Conservation (phyloP, 495 filamentous ascomycete species). For the Aspergillus asperescens region DNA sequence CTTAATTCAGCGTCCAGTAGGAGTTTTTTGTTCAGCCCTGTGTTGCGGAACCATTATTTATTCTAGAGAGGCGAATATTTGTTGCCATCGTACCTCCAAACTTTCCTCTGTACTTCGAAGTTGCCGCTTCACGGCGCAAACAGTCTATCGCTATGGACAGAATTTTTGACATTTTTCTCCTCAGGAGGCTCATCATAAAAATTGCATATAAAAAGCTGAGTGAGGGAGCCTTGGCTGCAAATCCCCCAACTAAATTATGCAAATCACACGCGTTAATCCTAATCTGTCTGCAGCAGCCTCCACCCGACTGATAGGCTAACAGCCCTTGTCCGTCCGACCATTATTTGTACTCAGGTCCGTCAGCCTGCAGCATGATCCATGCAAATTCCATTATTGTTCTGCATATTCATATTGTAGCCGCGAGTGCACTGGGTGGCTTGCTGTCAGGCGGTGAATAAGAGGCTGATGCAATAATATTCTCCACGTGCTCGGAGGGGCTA, state of each 20-base stretch:
- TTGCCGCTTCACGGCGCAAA: neutral
- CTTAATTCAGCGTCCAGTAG: conserved; percentile 24
- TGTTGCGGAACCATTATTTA: neutral
- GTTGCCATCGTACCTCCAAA: neutral
- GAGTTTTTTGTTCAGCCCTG: neutral
- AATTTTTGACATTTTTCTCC: neutral
- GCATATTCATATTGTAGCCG: neutral
- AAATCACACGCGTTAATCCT: too few relatives aligned
- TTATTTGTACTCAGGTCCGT: neutral
- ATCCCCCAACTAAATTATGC: too few relatives aligned
- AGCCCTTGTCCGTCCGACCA: neutral
- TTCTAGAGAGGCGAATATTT: neutral
- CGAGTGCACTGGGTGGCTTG: neutral
- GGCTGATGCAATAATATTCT: neutral
- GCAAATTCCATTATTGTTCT: neutral
- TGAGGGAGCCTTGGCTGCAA: too few relatives aligned
- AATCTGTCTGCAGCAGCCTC: too few relatives aligned
- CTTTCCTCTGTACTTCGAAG: neutral
- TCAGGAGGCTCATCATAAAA: too few relatives aligned
- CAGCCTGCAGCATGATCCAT: neutral
- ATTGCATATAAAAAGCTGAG: too few relatives aligned
- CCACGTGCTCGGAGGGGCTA: neutral
- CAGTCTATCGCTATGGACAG: neutral
- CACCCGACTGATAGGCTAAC: neutral
- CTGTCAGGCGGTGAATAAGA: neutral